These are phyloP conservation scores for Rossbeevera mucosa DNA, from an alignment of 768 basidiomycete species.

Conservation along the genomic window DNA sequence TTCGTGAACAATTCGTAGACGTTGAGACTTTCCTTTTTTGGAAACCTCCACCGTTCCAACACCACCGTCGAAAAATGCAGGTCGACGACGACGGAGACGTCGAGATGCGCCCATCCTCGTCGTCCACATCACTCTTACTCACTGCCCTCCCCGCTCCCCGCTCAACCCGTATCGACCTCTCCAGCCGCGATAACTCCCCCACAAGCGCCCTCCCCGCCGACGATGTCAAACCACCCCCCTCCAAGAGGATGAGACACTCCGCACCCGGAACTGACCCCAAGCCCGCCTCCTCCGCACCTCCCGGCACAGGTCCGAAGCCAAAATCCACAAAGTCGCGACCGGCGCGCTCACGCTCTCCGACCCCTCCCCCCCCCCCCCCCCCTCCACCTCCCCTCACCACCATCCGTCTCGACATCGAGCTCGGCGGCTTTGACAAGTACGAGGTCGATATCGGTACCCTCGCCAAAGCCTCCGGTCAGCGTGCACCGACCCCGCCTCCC, in stretches of 20 bases:
- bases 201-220: constrained; percentile 13
- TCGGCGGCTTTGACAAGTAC: constrained; percentile 73
- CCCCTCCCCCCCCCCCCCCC: constrained; percentile 43
- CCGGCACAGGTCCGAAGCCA: constrained; percentile 42
- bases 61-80: constrained; percentile 2
- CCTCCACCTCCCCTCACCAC: constrained; percentile 53
- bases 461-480: constrained; percentile 63
- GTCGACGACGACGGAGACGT: constrained; percentile 31
- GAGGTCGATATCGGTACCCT: constrained; percentile 60
- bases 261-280: constrained; percentile 23
- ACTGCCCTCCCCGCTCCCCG: constrained; percentile 6
- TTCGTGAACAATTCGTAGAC: background rate
- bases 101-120: constrained; percentile 21
- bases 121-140: background rate
- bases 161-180: constrained; percentile 25
- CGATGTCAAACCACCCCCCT: constrained; percentile 26
- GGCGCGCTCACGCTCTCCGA: constrained; percentile 51
- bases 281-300: constrained; percentile 24
- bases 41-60: constrained; percentile 33
- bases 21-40: constrained; percentile 36
- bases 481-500: constrained; percentile 50
- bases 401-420: constrained; percentile 60
- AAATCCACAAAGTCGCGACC: constrained; percentile 45
- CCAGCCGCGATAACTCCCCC: constrained; percentile 31
- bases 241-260: constrained; percentile 28